phyloP scores from a whole-genome alignment of 2,329 filamentous ascomycete genomes.

The Aspergillus piperis region DNA sequence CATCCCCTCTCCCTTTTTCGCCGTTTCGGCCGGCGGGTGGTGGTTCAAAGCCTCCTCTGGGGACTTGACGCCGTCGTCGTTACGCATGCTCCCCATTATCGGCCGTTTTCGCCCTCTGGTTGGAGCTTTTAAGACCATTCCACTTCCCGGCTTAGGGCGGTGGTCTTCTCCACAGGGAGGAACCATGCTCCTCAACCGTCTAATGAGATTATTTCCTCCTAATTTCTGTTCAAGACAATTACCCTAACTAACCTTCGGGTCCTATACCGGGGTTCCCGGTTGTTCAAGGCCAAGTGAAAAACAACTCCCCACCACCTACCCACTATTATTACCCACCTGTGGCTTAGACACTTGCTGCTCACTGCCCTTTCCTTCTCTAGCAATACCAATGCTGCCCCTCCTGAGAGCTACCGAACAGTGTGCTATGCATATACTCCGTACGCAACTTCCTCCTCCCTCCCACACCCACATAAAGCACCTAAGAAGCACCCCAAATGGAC shows the following conservation, averaged over 20 bases:
- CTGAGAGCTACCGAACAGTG: neutral
- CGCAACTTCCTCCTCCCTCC: neutral
- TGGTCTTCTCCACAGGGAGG: conserved; percentile 22
- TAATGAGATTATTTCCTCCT: conserved; percentile 3
- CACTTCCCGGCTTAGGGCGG: conserved; percentile 17
- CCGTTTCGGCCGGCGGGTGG: conserved; percentile 15
- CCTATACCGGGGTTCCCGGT: conserved; percentile 17
- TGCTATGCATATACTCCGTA: neutral
- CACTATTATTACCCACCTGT: neutral
- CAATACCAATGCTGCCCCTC: conserved; percentile 2
- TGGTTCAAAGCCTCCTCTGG: conserved; percentile 14
- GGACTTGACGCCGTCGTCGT: conserved; percentile 24
- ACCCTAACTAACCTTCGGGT: conserved; percentile 12
- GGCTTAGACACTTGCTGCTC: conserved; percentile 8
- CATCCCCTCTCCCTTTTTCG: conserved; percentile 5
- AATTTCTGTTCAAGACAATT: conserved; percentile 6
- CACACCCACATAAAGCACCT: neutral
- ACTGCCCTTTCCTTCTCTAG: neutral
- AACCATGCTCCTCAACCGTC: conserved; percentile 22
- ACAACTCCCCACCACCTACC: neutral
- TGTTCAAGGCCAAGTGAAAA: conserved; percentile 6
- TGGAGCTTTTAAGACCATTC: conserved; percentile 15
- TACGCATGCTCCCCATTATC: conserved; percentile 21
- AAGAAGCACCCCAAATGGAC: neutral
- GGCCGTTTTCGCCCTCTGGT: conserved; percentile 19